A percentile compares a stretch with the other conserved stretches of the same genome.
phyloP scores from a whole-genome alignment of 75 land plant species.

The Ceratopteris richardii region DNA sequence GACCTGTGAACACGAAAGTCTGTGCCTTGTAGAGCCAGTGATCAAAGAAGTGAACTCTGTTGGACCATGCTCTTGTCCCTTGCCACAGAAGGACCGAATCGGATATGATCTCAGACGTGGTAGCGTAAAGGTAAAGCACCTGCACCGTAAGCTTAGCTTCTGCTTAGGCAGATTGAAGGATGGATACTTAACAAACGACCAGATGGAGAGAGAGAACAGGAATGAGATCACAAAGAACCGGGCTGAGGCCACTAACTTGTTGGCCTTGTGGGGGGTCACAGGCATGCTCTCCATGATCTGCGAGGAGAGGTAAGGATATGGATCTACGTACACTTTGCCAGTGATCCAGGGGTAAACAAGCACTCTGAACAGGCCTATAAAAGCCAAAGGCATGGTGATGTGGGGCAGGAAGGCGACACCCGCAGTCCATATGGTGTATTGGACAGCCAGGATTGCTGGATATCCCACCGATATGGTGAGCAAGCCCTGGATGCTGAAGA shows the following conservation, averaged over 20 bases:
- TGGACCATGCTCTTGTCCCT: neutral
- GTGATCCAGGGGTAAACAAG: conserved; percentile 1
- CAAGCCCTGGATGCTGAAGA: conserved; percentile 6
- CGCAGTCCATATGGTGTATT: conserved; percentile 4
- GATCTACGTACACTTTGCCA: conserved; percentile 2
- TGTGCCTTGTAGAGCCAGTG: neutral
- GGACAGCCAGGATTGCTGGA: neutral
- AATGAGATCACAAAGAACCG: neutral
- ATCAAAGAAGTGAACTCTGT: neutral
- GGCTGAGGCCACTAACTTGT: neutral
- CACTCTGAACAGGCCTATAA: neutral
- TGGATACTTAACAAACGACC: neutral
- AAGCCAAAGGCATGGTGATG: conserved; percentile 4
- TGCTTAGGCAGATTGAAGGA: neutral
- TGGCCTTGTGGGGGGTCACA: neutral
- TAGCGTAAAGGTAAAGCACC: neutral
- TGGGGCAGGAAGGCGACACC: conserved; percentile 3
- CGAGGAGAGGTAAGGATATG: too few relatives aligned
- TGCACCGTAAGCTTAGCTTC: neutral
- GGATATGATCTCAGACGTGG: neutral
- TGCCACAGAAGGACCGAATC: neutral
- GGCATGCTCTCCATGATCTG: too few relatives aligned
- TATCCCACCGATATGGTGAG: neutral
- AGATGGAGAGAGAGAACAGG: neutral
- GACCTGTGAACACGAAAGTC: neutral